These are phyloP conservation scores for Lentinula boryana DNA, from an alignment of 768 basidiomycete species.

Conservation along the genomic window DNA sequence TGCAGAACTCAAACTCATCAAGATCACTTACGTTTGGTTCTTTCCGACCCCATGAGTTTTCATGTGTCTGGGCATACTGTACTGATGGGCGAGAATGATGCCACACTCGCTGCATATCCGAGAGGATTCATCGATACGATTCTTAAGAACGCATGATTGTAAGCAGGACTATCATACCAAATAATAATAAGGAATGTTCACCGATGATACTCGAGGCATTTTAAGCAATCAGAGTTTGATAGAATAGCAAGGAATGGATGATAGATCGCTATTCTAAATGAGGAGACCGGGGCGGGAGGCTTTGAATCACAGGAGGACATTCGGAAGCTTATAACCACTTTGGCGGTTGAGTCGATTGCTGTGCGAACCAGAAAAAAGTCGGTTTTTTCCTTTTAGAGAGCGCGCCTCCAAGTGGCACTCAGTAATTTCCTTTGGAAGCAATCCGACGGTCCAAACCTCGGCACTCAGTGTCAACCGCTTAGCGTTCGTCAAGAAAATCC, in stretches of 20 bases:
- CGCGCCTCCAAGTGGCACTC: background rate
- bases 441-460: slow-evolving; percentile 1
- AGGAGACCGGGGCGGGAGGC: background rate
- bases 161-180: background rate
- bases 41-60: background rate
- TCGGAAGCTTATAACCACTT: background rate
- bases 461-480: background rate
- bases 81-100: background rate
- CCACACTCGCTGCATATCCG: background rate
- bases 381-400: slow-evolving; percentile 2
- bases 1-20: background rate
- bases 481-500: background rate
- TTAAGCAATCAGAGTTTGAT: background rate
- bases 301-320: background rate
- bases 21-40: background rate
- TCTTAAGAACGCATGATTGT: background rate
- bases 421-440: background rate
- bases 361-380: background rate
- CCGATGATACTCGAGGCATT: background rate
- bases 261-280: background rate
- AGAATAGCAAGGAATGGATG: too few relatives aligned
- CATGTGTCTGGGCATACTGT: background rate
- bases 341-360: background rate
- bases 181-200: background rate
- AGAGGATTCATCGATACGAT: background rate